Conservation (phyloP, 495 filamentous ascomycete species). For the Pseudomonodictys pantanalensis region DNA sequence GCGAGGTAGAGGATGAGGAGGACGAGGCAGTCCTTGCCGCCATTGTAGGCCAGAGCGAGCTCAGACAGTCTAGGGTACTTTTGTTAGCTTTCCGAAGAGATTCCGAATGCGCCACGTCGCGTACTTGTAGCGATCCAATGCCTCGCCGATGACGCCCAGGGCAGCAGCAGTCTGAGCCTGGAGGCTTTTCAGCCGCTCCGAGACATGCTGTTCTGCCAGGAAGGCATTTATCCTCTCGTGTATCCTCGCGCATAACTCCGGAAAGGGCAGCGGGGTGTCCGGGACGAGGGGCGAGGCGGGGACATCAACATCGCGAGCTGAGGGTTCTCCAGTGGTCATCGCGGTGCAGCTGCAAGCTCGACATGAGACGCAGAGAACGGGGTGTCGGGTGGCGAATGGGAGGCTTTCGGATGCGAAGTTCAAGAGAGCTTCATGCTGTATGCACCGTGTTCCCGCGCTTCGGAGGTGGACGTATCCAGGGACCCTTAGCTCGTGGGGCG, state of each 20-base stretch:
- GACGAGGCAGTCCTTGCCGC: constrained; percentile 96
- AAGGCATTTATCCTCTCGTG: constrained; percentile 66
- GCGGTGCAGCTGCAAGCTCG: constrained; percentile 24
- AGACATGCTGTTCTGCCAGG: constrained; percentile 57
- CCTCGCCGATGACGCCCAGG: constrained; percentile 67
- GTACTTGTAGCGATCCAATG: constrained; percentile 68
- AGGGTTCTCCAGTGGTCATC: constrained; percentile 18
- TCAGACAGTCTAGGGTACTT: constrained; percentile 58
- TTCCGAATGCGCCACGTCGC: constrained; percentile 16
- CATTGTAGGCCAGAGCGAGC: constrained; percentile 92
- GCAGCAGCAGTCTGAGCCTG: constrained; percentile 71
- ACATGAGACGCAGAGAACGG: constrained; percentile 25
- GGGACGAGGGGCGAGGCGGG: constrained; percentile 21
- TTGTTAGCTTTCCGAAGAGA: background rate
- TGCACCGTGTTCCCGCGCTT: too few species aligned
- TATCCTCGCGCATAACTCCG: constrained; percentile 57
- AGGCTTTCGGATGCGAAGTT: background rate
- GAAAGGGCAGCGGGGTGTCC: constrained; percentile 30
- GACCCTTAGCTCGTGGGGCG: too few species aligned
- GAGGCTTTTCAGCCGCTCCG: constrained; percentile 57
- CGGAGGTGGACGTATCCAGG: too few species aligned
- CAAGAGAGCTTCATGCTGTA: too few species aligned
- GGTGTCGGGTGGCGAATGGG: background rate
- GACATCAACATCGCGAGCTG: background rate
- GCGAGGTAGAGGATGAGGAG: constrained; percentile 85